Conservation (phyloP, 768 basidiomycete genomes). For the Pleurotus salmoneostramineus region DNA sequence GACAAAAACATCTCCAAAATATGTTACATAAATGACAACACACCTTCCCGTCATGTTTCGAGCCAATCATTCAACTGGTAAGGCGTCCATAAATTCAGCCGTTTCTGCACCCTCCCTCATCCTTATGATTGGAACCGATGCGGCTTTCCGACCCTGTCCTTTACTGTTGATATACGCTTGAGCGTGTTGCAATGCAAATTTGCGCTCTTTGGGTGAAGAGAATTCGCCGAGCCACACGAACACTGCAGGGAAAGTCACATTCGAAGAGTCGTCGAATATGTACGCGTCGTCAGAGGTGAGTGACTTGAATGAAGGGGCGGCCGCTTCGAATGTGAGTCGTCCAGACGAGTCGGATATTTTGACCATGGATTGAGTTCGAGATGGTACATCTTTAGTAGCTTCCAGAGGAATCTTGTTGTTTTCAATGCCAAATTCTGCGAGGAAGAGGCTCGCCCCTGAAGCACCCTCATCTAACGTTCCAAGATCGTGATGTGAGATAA, state of each 20-base stretch:
- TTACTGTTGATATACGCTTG: conserved; percentile 47
- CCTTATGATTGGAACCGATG: conserved; percentile 42
- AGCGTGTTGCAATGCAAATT: conserved; percentile 53
- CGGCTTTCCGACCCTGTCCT: conserved; percentile 17
- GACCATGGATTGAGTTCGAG: conserved; percentile 21
- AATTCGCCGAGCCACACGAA: conserved; percentile 58
- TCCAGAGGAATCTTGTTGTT: conserved; percentile 7
- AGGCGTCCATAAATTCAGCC: conserved; percentile 35
- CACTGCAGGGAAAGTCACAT: conserved; percentile 33
- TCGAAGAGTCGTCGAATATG: conserved; percentile 41
- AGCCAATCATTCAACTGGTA: conserved; percentile 11
- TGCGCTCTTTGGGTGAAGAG: conserved; percentile 41
- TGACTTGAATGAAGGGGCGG: conserved; percentile 25
- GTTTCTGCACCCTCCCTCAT: conserved; percentile 52
- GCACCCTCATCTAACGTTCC: conserved; percentile 45
- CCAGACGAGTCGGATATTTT: conserved; percentile 45
- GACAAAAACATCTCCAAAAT: background rate
- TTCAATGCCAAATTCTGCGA: conserved; percentile 40
- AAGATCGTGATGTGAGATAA: background rate
- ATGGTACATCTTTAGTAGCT: background rate
- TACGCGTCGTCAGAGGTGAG: conserved; percentile 49
- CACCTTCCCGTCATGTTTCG: background rate
- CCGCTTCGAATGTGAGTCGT: conserved; percentile 29
- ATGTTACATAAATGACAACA: background rate
- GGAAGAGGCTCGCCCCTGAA: conserved; percentile 41